Evolutionary conservation across 2,329 filamentous ascomycete species (phyloP).

Genomic region (Sphaerulina musiva): DNA sequence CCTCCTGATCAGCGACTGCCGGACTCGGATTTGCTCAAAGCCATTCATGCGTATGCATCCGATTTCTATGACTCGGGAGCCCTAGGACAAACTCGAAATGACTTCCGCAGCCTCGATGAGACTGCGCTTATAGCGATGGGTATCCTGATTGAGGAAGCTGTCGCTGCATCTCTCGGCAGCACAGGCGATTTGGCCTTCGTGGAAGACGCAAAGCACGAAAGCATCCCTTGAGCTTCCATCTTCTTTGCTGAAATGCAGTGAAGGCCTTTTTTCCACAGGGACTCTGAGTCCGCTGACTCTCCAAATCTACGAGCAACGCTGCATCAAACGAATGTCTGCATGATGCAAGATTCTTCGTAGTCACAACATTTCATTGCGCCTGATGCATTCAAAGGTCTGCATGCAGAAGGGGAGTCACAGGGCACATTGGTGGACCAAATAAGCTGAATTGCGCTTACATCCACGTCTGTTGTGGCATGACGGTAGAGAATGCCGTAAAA

Average conservation of each 20-base stretch:
- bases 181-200: conserved; percentile 66
- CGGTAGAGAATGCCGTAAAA: too few relatives aligned
- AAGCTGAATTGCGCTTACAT: too few relatives aligned
- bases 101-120: conserved; percentile 64
- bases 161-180: conserved; percentile 54
- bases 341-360: too few relatives aligned
- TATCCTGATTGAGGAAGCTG: conserved; percentile 66
- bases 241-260: neutral
- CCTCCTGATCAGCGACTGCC: conserved; percentile 51
- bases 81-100: conserved; percentile 24
- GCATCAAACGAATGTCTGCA: too few relatives aligned
- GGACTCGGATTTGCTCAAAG: conserved; percentile 62
- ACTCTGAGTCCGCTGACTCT: too few relatives aligned
- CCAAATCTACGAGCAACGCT: too few relatives aligned
- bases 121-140: conserved; percentile 70
- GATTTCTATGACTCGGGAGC: conserved; percentile 53
- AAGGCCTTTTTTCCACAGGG: too few relatives aligned
- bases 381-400: too few relatives aligned
- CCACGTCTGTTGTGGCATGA: too few relatives aligned
- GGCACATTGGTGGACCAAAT: too few relatives aligned
- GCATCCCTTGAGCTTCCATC: neutral
- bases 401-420: too few relatives aligned
- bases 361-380: too few relatives aligned
- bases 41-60: conserved; percentile 61
- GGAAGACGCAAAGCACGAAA: conserved; percentile 37